A percentile compares a stretch with the other conserved stretches of the same genome.
Conservation (phyloP, 306 rosid species). For the Prunus kanzakura region DNA sequence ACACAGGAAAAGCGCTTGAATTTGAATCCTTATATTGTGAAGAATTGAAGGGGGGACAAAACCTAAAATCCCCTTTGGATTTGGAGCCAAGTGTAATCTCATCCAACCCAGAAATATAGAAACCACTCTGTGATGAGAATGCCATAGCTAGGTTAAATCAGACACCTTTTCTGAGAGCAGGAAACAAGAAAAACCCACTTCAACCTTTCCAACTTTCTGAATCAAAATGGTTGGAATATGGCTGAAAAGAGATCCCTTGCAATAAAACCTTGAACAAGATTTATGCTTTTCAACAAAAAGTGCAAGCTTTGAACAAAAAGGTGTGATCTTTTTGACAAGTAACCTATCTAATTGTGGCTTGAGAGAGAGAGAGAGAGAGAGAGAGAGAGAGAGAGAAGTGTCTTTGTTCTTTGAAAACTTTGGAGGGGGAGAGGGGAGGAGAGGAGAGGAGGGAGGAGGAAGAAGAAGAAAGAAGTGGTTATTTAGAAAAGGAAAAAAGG, state of each 20-base stretch:
- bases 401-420: not conserved
- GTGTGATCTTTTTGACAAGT: not conserved
- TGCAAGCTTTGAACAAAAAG: slow-evolving; percentile 4
- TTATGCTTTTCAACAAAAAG: slow-evolving; percentile 13
- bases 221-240: not conserved
- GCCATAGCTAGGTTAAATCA: slow-evolving; percentile 25
- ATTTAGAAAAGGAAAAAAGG: not conserved
- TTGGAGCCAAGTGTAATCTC: slow-evolving; percentile 34
- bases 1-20: slow-evolving; percentile 27
- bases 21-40: slow-evolving; percentile 19
- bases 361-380: not conserved
- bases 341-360: not conserved
- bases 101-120: slow-evolving; percentile 38
- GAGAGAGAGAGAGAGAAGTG: not conserved
- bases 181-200: slow-evolving; percentile 18
- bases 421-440: not conserved
- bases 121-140: slow-evolving; percentile 38
- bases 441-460: not conserved
- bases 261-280: not conserved
- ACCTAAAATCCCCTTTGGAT: slow-evolving; percentile 29
- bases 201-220: slow-evolving; percentile 2
- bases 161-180: slow-evolving; percentile 4
- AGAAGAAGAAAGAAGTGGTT: not conserved
- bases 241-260: not conserved
- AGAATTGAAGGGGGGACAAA: slow-evolving; percentile 20